phyloP scores from a whole-genome alignment of 164 flowering plant species.

The Buxus sempervirens region DNA sequence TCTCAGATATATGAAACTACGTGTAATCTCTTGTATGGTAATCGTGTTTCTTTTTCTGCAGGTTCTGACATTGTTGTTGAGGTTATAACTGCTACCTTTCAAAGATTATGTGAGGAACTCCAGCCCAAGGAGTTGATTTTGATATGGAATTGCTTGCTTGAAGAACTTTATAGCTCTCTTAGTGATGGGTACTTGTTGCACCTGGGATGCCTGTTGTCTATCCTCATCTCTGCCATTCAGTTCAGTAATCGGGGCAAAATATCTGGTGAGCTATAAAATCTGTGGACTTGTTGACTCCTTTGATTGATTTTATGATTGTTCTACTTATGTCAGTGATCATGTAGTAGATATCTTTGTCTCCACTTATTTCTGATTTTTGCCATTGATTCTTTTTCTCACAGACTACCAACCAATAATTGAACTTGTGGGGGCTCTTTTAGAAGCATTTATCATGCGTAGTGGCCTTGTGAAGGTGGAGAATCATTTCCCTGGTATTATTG shows the following conservation, averaged over 20 bases:
- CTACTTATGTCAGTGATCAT: not conserved
- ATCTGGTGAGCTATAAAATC: constrained; percentile 43
- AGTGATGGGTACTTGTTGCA: constrained; percentile 26
- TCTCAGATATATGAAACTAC: not conserved
- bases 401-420: constrained; percentile 43
- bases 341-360: not conserved
- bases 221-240: constrained; percentile 49
- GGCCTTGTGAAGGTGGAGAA: constrained; percentile 19
- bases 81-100: constrained; percentile 46
- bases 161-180: constrained; percentile 32
- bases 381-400: constrained; percentile 20
- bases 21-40: not conserved
- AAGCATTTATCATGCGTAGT: constrained; percentile 27
- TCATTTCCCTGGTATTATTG: constrained; percentile 29
- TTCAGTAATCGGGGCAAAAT: constrained; percentile 30
- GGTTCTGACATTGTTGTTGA: constrained; percentile 61
- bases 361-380: not conserved
- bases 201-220: constrained; percentile 44
- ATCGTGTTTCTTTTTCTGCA: constrained; percentile 23
- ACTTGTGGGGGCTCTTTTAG: constrained; percentile 38
- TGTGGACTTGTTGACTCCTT: constrained; percentile 2
- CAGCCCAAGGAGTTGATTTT: constrained; percentile 43
- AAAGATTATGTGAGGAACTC: constrained; percentile 50
- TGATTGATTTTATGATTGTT: constrained; percentile 1
- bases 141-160: constrained; percentile 50